Conservation (phyloP, 495 filamentous ascomycete species). For the Neurospora sp. region DNA sequence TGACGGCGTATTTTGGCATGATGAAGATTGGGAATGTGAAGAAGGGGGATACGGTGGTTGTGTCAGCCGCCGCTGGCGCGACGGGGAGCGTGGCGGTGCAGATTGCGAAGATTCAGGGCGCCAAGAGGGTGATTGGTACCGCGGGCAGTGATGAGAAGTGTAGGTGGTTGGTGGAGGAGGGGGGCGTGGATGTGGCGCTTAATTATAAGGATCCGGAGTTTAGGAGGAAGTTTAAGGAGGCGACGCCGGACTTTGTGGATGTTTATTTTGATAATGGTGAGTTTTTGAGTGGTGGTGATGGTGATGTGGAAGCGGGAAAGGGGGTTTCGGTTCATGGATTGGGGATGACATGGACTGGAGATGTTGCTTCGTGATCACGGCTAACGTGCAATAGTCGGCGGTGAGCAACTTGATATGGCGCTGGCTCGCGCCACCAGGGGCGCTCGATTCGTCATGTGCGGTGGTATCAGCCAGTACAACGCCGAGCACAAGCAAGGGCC, state of each 20-base stretch:
- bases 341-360: too few relatives aligned
- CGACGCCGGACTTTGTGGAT: conserved; percentile 52
- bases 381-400: conserved; percentile 35
- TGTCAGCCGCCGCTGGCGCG: conserved; percentile 45
- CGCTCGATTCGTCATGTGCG: conserved; percentile 53
- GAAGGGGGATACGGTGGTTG: conserved; percentile 53
- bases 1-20: conserved; percentile 64
- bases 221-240: conserved; percentile 42
- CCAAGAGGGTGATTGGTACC: conserved; percentile 45
- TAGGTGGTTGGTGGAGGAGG: conserved; percentile 44
- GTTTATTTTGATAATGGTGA: conserved; percentile 57
- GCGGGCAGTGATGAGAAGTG: conserved; percentile 57
- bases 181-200: conserved; percentile 55
- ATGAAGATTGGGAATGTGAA: conserved; percentile 46
- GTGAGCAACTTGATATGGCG: conserved; percentile 53
- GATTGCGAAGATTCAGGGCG: conserved; percentile 57
- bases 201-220: conserved; percentile 58
- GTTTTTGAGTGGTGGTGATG: not conserved
- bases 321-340: too few relatives aligned
- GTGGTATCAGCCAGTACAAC: conserved; percentile 39
- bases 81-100: conserved; percentile 61
- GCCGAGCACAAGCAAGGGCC: conserved; percentile 14
- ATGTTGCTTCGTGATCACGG: not conserved
- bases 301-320: not conserved
- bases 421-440: conserved; percentile 43